phyloP scores from a whole-genome alignment of 148 eudicot genomes.

The Nyssa sinensis region DNA sequence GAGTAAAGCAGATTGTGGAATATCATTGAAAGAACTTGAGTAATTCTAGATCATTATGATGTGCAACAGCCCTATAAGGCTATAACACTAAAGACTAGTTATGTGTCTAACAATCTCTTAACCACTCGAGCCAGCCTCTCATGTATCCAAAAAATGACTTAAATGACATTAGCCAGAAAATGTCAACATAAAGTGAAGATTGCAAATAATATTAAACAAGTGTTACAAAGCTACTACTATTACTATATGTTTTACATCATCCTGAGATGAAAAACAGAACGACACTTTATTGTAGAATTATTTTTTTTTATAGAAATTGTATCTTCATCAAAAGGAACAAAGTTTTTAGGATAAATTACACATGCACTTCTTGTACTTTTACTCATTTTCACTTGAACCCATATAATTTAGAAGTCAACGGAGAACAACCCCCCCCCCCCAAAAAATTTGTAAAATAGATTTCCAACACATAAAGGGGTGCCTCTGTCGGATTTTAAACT shows the following conservation, averaged over 20 bases:
- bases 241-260: neutral
- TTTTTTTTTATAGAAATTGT: neutral
- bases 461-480: too few species aligned
- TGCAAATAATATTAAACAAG: too few species aligned
- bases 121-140: neutral
- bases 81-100: neutral
- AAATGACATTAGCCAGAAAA: neutral
- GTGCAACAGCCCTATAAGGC: neutral
- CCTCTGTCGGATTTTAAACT: too few species aligned
- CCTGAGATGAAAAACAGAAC: neutral
- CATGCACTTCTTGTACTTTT: too few species aligned
- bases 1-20: neutral
- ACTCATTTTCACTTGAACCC: too few species aligned
- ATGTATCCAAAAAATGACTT: neutral
- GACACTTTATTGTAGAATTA: neutral
- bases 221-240: neutral
- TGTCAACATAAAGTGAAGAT: too few species aligned
- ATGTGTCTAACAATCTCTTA: neutral
- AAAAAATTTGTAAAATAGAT: too few species aligned
- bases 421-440: too few species aligned
- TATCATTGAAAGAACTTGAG: neutral
- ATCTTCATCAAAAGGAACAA: neutral
- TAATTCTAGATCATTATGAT: neutral
- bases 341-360: too few species aligned
- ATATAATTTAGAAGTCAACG: too few species aligned